Percentiles rank a stretch among this genome's conserved stretches.
Conservation (phyloP, 495 filamentous ascomycete genomes). For the Neurospora terricola region DNA sequence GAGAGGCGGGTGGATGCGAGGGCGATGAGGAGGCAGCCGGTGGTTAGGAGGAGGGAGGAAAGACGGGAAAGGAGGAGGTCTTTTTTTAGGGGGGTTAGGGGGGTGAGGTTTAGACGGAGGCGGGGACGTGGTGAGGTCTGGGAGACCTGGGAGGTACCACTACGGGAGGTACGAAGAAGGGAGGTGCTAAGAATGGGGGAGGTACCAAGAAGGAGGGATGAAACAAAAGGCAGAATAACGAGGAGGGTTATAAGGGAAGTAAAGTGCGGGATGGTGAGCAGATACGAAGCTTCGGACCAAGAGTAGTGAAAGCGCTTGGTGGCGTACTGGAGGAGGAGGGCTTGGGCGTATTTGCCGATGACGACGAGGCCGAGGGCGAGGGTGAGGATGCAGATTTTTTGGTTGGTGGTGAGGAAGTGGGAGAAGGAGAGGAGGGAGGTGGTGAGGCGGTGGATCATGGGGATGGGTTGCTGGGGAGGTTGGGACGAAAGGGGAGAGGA, state of each 20-base stretch:
- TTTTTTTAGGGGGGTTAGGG: not conserved
- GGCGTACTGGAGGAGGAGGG: slow-evolving; percentile 25
- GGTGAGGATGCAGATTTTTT: slow-evolving; percentile 13
- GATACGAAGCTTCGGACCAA: slow-evolving; percentile 18
- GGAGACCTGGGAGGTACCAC: too few species aligned
- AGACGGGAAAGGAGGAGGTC: not conserved
- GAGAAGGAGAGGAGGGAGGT: not conserved
- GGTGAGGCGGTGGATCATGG: not conserved
- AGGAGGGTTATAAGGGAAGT: slow-evolving; percentile 16
- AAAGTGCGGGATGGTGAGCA: slow-evolving; percentile 17
- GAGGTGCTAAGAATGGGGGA: not conserved
- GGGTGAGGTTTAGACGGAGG: too few species aligned
- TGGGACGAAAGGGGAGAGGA: not conserved
- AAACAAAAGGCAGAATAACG: slow-evolving; percentile 14
- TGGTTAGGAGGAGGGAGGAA: slow-evolving; percentile 1
- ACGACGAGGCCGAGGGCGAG: slow-evolving; percentile 15
- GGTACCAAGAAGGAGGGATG: not conserved
- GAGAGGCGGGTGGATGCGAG: not conserved
- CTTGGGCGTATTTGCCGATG: slow-evolving; percentile 16
- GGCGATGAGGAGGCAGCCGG: slow-evolving; percentile 1
- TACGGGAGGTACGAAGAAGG: too few species aligned
- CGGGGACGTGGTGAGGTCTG: too few species aligned
- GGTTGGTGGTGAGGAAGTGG: slow-evolving; percentile 7
- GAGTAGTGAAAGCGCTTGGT: slow-evolving; percentile 22
- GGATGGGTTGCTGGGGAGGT: not conserved